These are phyloP conservation scores for Pseudoturritis turrita DNA, from an alignment of 345 rosid species.

Conservation along the genomic window DNA sequence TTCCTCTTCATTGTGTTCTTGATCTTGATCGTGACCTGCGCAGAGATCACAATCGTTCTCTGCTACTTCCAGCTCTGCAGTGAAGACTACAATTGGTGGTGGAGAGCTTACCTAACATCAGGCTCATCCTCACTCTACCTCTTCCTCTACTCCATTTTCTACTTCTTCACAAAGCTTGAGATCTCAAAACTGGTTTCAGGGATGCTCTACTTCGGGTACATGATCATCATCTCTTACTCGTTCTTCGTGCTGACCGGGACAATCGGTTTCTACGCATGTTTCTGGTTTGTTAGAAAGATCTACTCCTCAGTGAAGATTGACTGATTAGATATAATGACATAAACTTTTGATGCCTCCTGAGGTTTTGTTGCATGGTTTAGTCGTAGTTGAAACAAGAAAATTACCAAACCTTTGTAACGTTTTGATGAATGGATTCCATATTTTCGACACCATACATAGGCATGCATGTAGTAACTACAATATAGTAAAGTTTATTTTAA, in stretches of 20 bases:
- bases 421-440: background rate
- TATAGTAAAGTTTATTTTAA: background rate
- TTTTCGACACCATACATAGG: background rate
- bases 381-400: background rate
- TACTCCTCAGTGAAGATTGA: conserved; percentile 91
- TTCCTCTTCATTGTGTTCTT: conserved; percentile 92
- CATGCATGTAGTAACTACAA: background rate
- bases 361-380: conserved; percentile 9
- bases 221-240: conserved; percentile 73
- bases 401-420: background rate
- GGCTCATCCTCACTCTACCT: conserved; percentile 91
- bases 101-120: conserved; percentile 90
- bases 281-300: conserved; percentile 91
- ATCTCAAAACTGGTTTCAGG: conserved; percentile 85
- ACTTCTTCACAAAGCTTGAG: conserved; percentile 91
- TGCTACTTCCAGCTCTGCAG: conserved; percentile 96
- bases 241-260: conserved; percentile 88
- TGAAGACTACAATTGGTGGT: conserved; percentile 96
- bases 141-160: conserved; percentile 85
- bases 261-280: conserved; percentile 87
- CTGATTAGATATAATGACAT: conserved; percentile 19
- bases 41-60: conserved; percentile 83
- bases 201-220: conserved; percentile 81
- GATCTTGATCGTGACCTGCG: conserved; percentile 80
- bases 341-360: background rate